phyloP scores from a whole-genome alignment of 495 filamentous ascomycete species.

The Apiosordaria backusii region DNA sequence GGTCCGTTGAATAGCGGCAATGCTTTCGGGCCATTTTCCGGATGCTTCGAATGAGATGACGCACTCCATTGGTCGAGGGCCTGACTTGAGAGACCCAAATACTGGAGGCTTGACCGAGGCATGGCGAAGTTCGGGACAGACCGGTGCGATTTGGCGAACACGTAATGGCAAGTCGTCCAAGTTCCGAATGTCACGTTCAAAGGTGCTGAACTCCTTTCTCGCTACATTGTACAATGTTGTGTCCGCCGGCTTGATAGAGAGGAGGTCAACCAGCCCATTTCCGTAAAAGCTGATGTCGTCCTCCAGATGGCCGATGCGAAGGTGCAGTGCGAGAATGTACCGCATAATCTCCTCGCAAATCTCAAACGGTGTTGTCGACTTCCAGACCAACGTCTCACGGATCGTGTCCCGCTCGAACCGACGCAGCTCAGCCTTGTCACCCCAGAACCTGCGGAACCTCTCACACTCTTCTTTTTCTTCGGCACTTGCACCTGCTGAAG shows the following conservation, averaged over 20 bases:
- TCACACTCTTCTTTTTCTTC: slow-evolving; percentile 70
- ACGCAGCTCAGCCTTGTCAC: slow-evolving; percentile 67
- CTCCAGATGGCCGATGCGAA: slow-evolving; percentile 42
- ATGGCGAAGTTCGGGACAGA: slow-evolving; percentile 68
- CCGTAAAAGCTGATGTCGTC: slow-evolving; percentile 57
- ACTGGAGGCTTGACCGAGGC: slow-evolving; percentile 56
- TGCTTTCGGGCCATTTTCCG: slow-evolving; percentile 86
- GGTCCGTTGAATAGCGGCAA: slow-evolving; percentile 84
- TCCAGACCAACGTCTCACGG: slow-evolving; percentile 80
- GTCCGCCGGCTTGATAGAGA: slow-evolving; percentile 46
- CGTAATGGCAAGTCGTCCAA: slow-evolving; percentile 78
- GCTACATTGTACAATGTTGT: slow-evolving; percentile 51
- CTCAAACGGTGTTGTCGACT: slow-evolving; percentile 51
- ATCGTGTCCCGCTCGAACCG: slow-evolving; percentile 73
- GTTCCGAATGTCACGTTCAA: slow-evolving; percentile 69
- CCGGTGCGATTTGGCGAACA: slow-evolving; percentile 70
- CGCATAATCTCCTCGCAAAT: slow-evolving; percentile 76
- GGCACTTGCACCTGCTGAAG: slow-evolving; percentile 51
- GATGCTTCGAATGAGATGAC: slow-evolving; percentile 92
- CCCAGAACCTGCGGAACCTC: slow-evolving; percentile 71
- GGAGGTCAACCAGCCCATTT: slow-evolving; percentile 55
- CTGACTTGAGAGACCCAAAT: slow-evolving; percentile 37
- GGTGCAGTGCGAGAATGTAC: slow-evolving; percentile 66
- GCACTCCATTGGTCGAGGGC: slow-evolving; percentile 52
- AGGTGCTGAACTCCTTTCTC: slow-evolving; percentile 57